A percentile compares a stretch with the other conserved stretches of the same genome.
Evolutionary conservation across 2,329 filamentous ascomycete genomes (phyloP).

Genomic region (Coniochaeta prunicola): DNA sequence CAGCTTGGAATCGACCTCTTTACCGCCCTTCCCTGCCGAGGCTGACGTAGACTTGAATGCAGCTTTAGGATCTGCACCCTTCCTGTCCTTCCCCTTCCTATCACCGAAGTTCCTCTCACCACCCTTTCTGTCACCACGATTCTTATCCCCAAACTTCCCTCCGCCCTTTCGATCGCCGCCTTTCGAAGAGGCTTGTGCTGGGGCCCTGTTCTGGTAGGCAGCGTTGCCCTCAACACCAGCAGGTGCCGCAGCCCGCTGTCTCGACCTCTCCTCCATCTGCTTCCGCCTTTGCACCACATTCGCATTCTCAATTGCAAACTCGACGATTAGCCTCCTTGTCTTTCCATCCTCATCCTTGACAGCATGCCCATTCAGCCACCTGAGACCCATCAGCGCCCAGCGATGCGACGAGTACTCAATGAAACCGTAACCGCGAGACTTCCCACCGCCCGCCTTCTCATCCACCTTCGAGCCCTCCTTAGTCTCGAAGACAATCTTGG

Average conservation of each 20-base stretch:
- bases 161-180: conserved; percentile 1
- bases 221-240: conserved; percentile 8
- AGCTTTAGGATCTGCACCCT: conserved; percentile 8
- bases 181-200: conserved; percentile 7
- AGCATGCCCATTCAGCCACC: conserved; percentile 81
- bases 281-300: conserved; percentile 82
- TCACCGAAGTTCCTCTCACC: conserved; percentile 4
- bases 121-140: conserved; percentile 19
- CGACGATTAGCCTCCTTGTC: conserved; percentile 85
- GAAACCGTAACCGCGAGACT: conserved; percentile 92
- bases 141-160: conserved; percentile 19
- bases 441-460: conserved; percentile 69
- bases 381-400: conserved; percentile 87
- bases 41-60: conserved; percentile 19
- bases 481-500: conserved; percentile 91
- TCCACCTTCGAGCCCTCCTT: conserved; percentile 75
- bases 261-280: conserved; percentile 45
- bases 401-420: conserved; percentile 94
- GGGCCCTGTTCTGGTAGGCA: background rate
- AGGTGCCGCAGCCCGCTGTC: background rate
- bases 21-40: conserved; percentile 25
- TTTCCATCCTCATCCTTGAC: conserved; percentile 58
- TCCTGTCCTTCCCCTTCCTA: conserved; percentile 10
- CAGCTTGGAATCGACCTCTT: conserved; percentile 27
- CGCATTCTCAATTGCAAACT: conserved; percentile 97